Evolutionary conservation across 768 basidiomycete species (phyloP).

Genomic region (Hebeloma cylindrosporum): DNA sequence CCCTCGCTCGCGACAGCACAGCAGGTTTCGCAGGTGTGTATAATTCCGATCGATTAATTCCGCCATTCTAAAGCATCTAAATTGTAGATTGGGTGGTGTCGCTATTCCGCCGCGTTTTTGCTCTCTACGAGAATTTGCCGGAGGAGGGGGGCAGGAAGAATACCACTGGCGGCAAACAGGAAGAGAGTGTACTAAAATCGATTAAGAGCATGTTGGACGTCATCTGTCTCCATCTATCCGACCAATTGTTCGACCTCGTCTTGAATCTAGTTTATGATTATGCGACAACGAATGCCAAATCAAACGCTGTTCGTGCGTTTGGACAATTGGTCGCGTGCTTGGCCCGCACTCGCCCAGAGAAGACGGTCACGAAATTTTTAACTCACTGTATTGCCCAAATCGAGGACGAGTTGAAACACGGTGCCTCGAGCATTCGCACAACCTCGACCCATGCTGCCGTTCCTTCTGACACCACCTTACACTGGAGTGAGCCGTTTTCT

Average conservation of each 20-base stretch:
- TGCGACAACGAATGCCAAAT: slow-evolving; percentile 83
- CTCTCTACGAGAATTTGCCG: slow-evolving; percentile 88
- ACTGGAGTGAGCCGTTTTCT: slow-evolving; percentile 71
- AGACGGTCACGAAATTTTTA: slow-evolving; percentile 78
- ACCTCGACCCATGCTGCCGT: slow-evolving; percentile 73
- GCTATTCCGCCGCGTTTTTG: slow-evolving; percentile 74
- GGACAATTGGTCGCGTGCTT: slow-evolving; percentile 86
- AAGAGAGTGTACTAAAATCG: slow-evolving; percentile 74
- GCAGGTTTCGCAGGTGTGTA: slow-evolving; percentile 70
- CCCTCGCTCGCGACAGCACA: slow-evolving; percentile 74
- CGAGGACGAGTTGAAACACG: slow-evolving; percentile 82
- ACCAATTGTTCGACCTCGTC: slow-evolving; percentile 79
- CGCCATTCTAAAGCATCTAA: neutral
- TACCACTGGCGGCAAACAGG: slow-evolving; percentile 82
- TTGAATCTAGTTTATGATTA: slow-evolving; percentile 85
- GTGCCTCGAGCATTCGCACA: slow-evolving; percentile 83
- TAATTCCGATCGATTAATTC: neutral
- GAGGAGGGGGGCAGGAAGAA: slow-evolving; percentile 91
- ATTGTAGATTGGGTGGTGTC: slow-evolving; percentile 74
- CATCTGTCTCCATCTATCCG: slow-evolving; percentile 78
- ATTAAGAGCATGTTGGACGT: slow-evolving; percentile 81
- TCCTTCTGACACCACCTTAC: slow-evolving; percentile 85
- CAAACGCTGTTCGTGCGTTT: slow-evolving; percentile 89
- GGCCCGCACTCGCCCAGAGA: slow-evolving; percentile 72
- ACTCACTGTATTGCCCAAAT: slow-evolving; percentile 77